These are phyloP conservation scores for Schizonepeta tenuifolia DNA, from an alignment of 257 asterid genomes.

Conservation along the genomic window DNA sequence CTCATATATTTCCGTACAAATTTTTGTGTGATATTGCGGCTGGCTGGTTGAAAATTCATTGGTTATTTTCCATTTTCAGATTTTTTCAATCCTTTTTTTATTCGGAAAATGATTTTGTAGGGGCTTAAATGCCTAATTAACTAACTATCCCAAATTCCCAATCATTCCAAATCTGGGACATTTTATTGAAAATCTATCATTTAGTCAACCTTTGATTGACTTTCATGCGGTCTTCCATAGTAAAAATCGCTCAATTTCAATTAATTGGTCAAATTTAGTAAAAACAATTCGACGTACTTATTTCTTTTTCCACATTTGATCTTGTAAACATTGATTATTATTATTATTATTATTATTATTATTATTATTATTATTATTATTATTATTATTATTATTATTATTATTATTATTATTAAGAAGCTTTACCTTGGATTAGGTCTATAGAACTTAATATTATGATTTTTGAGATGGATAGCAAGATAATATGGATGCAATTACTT, in stretches of 20 bases:
- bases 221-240: background rate
- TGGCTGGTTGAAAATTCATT: background rate
- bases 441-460: too few relatives aligned
- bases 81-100: background rate
- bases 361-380: too few relatives aligned
- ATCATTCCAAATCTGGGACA: background rate
- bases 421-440: too few relatives aligned
- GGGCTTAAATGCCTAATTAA: background rate
- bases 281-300: background rate
- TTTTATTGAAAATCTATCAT: background rate
- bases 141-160: too few relatives aligned
- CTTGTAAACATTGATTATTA: too few relatives aligned
- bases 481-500: too few relatives aligned
- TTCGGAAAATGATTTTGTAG: background rate
- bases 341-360: too few relatives aligned
- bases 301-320: background rate
- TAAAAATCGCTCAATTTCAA: background rate
- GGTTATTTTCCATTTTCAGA: background rate
- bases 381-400: too few relatives aligned
- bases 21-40: conserved; percentile 4
- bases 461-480: too few relatives aligned
- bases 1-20: conserved; percentile 25
- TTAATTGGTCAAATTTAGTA: background rate
- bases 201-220: background rate
- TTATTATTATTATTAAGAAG: too few relatives aligned